Evolutionary conservation across 176 grass and related monocot species (phyloP).

Genomic region (Lolium rigidum): DNA sequence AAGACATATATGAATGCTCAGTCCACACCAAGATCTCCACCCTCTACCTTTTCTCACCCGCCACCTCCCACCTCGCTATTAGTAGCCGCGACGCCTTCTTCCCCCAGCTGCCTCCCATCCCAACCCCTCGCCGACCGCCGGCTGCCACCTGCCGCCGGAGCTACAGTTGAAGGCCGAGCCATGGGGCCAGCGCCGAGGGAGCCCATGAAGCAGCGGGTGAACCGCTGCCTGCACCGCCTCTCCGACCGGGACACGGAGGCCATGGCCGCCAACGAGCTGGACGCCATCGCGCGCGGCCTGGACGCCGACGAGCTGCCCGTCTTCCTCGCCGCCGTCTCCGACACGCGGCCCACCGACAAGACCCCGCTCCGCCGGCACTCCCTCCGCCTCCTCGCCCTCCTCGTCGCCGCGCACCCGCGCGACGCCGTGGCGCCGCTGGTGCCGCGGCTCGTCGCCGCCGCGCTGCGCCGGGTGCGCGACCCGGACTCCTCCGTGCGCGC

Average conservation of each 20-base stretch:
- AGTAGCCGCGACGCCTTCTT: conserved; percentile 45
- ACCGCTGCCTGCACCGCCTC: conserved; percentile 81
- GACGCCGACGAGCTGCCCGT: conserved; percentile 58
- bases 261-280: conserved; percentile 87
- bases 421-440: conserved; percentile 72
- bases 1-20: conserved; percentile 42
- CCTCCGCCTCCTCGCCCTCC: conserved; percentile 76
- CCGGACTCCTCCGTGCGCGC: conserved; percentile 93
- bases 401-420: conserved; percentile 58
- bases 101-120: neutral
- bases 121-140: conserved; percentile 16
- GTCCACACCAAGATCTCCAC: conserved; percentile 45
- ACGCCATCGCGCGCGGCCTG: conserved; percentile 70
- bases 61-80: conserved; percentile 43
- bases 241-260: conserved; percentile 96
- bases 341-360: conserved; percentile 76
- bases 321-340: conserved; percentile 83
- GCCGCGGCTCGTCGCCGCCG: conserved; percentile 68
- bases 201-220: conserved; percentile 83
- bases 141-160: neutral
- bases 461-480: conserved; percentile 81
- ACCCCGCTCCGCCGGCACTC: conserved; percentile 86
- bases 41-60: conserved; percentile 28
- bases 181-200: conserved; percentile 52
- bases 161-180: neutral